Conservation (phyloP, 139 green algal genomes). For the Dunaliella primolecta region DNA sequence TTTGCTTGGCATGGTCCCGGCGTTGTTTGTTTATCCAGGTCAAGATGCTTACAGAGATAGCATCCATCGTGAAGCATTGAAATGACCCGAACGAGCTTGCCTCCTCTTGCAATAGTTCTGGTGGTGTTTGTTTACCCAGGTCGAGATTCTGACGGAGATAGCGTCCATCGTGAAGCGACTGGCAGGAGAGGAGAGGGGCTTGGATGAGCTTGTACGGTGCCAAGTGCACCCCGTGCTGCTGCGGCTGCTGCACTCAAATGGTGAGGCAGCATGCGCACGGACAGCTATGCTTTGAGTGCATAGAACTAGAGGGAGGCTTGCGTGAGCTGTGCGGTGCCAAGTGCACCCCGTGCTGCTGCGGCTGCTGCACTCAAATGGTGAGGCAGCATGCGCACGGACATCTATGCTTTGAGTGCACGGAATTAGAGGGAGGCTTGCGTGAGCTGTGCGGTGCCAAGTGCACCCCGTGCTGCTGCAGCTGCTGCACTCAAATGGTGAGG, state of each 20-base stretch:
- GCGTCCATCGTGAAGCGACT: constrained; percentile 46
- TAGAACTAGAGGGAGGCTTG: constrained; percentile 40
- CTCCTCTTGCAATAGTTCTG: too few relatives aligned
- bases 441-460: constrained; percentile 17
- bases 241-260: constrained; percentile 33
- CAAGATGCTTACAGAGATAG: constrained; percentile 46
- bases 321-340: constrained; percentile 6
- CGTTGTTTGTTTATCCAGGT: background rate
- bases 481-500: constrained; percentile 26
- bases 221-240: constrained; percentile 34
- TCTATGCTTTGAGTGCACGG: too few relatives aligned
- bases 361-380: constrained; percentile 34
- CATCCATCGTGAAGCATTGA: constrained; percentile 46
- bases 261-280: background rate
- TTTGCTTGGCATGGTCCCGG: too few relatives aligned
- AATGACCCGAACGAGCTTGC: too few relatives aligned
- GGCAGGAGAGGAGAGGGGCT: constrained; percentile 35
- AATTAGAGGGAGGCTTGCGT: constrained; percentile 31
- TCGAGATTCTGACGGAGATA: constrained; percentile 50
- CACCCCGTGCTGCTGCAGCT: constrained; percentile 37
- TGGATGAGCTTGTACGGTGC: constrained; percentile 21
- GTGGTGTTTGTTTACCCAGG: background rate
- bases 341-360: constrained; percentile 33
- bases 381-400: background rate
- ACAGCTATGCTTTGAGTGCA: too few relatives aligned